A percentile compares a stretch with the other conserved stretches of the same genome.
These are phyloP conservation scores for Neurospora africana DNA, from an alignment of 495 filamentous ascomycete species.

Conservation along the genomic window DNA sequence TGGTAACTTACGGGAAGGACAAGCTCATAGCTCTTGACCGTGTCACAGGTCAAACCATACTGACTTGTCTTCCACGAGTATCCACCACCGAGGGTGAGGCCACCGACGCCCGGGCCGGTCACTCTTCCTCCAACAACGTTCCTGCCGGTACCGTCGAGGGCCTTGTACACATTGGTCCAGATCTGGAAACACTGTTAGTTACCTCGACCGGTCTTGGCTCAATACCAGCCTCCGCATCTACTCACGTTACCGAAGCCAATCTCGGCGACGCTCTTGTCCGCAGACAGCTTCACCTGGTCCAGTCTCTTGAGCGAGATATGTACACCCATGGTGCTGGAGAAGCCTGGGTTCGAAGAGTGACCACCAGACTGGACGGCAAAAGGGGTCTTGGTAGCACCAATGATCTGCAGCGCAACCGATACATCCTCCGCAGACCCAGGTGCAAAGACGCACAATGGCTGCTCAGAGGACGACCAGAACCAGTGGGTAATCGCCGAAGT, in stretches of 20 bases:
- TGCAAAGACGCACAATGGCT: slow-evolving; percentile 12
- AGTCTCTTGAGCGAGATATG: slow-evolving; percentile 21
- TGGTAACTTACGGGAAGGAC: slow-evolving; percentile 14
- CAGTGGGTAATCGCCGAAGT: slow-evolving; percentile 5
- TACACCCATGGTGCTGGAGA: slow-evolving; percentile 21
- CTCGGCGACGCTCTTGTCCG: slow-evolving; percentile 30
- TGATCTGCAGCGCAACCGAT: slow-evolving; percentile 10
- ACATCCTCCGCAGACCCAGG: slow-evolving; percentile 10
- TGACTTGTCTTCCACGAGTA: slow-evolving; percentile 24
- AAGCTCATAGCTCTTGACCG: slow-evolving; percentile 11
- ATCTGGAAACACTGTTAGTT: not conserved
- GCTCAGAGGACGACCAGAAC: slow-evolving; percentile 14
- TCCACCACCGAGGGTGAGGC: slow-evolving; percentile 20
- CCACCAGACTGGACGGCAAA: slow-evolving; percentile 41
- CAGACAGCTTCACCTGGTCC: slow-evolving; percentile 17
- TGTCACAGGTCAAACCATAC: slow-evolving; percentile 16
- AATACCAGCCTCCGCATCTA: too few species aligned
- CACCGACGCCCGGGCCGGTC: slow-evolving; percentile 17
- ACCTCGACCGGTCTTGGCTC: not conserved
- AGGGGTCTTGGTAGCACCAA: slow-evolving; percentile 8
- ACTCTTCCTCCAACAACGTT: slow-evolving; percentile 18
- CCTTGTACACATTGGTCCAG: slow-evolving; percentile 15
- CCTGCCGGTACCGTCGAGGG: slow-evolving; percentile 6
- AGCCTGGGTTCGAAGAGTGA: slow-evolving; percentile 22
- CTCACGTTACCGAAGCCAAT: slow-evolving; percentile 26